Evolutionary conservation across 2,329 filamentous ascomycete species (phyloP).

Genomic region (Trichoderma hamatum): DNA sequence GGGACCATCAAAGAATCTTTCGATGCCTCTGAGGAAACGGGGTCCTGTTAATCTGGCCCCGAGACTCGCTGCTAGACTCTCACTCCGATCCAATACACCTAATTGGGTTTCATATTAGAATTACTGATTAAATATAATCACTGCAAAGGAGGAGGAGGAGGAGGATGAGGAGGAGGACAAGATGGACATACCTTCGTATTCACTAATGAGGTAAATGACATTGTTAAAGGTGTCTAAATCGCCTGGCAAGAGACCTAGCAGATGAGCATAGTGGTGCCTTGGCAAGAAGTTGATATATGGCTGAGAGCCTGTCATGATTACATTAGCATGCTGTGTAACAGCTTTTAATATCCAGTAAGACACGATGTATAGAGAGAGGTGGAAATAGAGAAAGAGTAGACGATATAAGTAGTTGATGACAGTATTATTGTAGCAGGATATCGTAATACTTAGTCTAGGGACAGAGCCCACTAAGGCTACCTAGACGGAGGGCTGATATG

Average conservation of each 20-base stretch:
- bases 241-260: constrained; percentile 55
- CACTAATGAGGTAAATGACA: constrained; percentile 70
- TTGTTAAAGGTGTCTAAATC: constrained; percentile 71
- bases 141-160: too few species aligned
- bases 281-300: constrained; percentile 58
- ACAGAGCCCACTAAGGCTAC: background rate
- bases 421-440: background rate
- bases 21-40: constrained; percentile 82
- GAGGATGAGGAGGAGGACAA: constrained; percentile 1
- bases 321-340: constrained; percentile 18
- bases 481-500: background rate
- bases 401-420: background rate
- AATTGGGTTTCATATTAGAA: background rate
- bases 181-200: constrained; percentile 67
- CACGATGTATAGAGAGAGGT: background rate
- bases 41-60: constrained; percentile 82
- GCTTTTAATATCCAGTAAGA: background rate
- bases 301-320: background rate
- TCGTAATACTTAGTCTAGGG: background rate
- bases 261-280: constrained; percentile 46
- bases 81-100: constrained; percentile 80
- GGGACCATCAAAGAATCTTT: constrained; percentile 80
- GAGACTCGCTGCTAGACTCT: constrained; percentile 83
- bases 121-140: background rate
- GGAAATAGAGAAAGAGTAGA: background rate